A percentile compares a stretch with the other conserved stretches of the same genome.
These are phyloP conservation scores for Colletotrichum sp. DNA, from an alignment of 2,329 filamentous ascomycete species.

Conservation along the genomic window DNA sequence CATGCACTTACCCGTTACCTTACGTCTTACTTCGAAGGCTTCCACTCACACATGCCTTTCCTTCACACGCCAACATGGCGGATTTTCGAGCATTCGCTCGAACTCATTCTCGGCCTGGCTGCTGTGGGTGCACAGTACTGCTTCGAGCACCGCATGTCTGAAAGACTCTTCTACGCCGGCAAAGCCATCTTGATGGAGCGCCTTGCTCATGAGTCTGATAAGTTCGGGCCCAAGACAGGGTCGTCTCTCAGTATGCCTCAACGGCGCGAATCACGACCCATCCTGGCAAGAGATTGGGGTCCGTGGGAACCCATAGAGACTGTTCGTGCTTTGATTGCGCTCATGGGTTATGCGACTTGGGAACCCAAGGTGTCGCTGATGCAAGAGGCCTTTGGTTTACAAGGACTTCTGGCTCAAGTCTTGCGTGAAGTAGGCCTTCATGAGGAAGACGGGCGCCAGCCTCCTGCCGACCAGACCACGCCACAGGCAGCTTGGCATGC, in stretches of 20 bases:
- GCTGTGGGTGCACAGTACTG: constrained; percentile 43
- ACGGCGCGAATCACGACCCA: not conserved
- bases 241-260: constrained; percentile 27
- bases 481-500: constrained; percentile 29
- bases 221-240: constrained; percentile 29
- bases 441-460: constrained; percentile 27
- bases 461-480: not conserved
- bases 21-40: constrained; percentile 40
- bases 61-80: constrained; percentile 40
- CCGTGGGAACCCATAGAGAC: constrained; percentile 36
- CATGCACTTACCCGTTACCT: constrained; percentile 40
- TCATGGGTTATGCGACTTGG: constrained; percentile 45
- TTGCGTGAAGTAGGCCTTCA: constrained; percentile 37
- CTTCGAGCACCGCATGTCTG: constrained; percentile 38
- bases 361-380: constrained; percentile 35
- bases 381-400: constrained; percentile 38
- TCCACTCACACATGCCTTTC: constrained; percentile 42
- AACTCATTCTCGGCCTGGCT: constrained; percentile 36
- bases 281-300: constrained; percentile 15
- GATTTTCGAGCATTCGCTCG: constrained; percentile 32
- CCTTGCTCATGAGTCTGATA: constrained; percentile 25
- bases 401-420: constrained; percentile 36
- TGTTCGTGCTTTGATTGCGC: constrained; percentile 35
- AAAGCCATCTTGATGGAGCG: constrained; percentile 36
- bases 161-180: constrained; percentile 36